Conservation (phyloP, 2,329 filamentous ascomycete species). For the Phyllosticta ampelicida region DNA sequence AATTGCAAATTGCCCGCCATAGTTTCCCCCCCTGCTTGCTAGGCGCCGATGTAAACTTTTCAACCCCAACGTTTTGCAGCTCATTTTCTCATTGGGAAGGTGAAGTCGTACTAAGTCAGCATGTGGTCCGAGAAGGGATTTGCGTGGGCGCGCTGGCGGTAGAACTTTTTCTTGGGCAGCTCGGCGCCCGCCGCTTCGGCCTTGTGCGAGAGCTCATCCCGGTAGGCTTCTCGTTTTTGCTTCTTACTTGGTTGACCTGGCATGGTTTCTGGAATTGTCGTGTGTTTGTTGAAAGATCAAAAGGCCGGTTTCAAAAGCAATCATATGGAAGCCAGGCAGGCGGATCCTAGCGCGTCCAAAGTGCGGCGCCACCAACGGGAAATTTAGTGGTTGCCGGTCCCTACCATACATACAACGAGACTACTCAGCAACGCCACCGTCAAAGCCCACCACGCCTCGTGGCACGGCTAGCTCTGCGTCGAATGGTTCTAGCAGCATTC, state of each 20-base stretch:
- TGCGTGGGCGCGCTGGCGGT: constrained; percentile 89
- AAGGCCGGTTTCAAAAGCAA: background rate
- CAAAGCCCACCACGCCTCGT: background rate
- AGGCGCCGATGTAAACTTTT: background rate
- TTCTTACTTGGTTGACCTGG: constrained; percentile 25
- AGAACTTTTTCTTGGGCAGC: constrained; percentile 90
- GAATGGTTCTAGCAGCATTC: background rate
- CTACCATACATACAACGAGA: too few relatives aligned
- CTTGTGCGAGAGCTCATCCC: constrained; percentile 23
- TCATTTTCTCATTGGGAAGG: background rate
- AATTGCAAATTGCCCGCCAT: constrained; percentile 5
- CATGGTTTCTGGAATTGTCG: constrained; percentile 16
- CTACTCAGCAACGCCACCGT: background rate
- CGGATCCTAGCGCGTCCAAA: background rate
- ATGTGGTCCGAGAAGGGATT: constrained; percentile 96
- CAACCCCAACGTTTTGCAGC: background rate
- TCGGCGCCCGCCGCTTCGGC: constrained; percentile 47
- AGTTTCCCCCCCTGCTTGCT: background rate
- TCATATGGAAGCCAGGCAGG: too few relatives aligned
- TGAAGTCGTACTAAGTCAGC: constrained; percentile 63
- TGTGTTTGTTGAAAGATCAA: constrained; percentile 2
- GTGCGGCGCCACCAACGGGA: constrained; percentile 1
- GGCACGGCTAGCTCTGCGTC: background rate
- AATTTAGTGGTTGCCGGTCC: constrained; percentile 5
- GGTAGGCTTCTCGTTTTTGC: constrained; percentile 38